Base-by-base conservation (phyloP, 768 basidiomycete genomes). In the Boletus vermiculosoides region DNA sequence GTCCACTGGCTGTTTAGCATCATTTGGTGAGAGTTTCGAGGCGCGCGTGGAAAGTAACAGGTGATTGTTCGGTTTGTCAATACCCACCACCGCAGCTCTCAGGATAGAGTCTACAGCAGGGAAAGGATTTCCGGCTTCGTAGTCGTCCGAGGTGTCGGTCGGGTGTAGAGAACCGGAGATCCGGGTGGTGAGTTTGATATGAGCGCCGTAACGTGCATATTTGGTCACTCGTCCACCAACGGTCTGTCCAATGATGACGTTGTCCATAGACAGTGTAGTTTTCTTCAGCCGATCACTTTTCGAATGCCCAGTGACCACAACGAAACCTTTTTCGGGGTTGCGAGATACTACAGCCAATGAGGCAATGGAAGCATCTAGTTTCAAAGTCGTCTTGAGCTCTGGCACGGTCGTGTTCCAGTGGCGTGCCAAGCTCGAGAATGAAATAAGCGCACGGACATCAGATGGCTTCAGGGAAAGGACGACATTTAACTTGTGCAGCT, bases 331-430 rank as follows among this genome's bases (percentile, higher is more conserved):
- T 63, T 91, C 92, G 9, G 84, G 79, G 67, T 92, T 94, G 61
- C 91, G 89, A 10, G 91, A 88, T 23, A 94, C 89, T n/a, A 98
- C 90, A 8, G 91, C 84, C 20, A 99, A 78, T 48, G 90, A 88
- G 12, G 85, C 78, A 30, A 98, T 71, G 45, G 76, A 77, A 45
- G 91, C 88, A 12, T 91, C 92, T 9, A 77, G 74, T 61, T 87
- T 84, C 47, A 98, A 73, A 9, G 75, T 71, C 3, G 74, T 72
- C 25, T 83, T 83, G 23, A 94, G 76, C 64, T 90, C 88, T 25
- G 86, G 76, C 18, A 88, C 74, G 2, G 86, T 77, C n/a, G 83
- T 70, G 30, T 76, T 78, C 36, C 90, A 84, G 61, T 88, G 84
- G 61, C 92, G 93, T 12, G 95, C 94, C 55, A 98, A 77, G 61